Evolutionary conservation across 805 yeast species (phyloP), one percentile per base, ranked within the genome.

Genomic region (Lipomyces sp.): DNA sequence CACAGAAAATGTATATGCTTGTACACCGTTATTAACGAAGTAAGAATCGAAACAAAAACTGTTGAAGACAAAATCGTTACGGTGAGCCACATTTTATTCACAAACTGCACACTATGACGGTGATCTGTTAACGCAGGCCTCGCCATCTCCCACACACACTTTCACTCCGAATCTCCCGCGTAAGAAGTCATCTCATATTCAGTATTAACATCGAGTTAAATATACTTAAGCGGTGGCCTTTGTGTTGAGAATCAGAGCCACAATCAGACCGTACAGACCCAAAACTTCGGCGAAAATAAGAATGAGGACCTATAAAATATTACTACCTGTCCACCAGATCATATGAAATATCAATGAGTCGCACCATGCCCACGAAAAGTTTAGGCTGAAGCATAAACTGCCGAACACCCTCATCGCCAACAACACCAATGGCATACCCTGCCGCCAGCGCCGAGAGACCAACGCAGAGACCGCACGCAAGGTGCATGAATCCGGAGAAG

Each of bases 201-300:
- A 18, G n/a, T n/a, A 4, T 15, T 42, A 42, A 15, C 5, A 4
- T n/a, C n/a, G 7, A 4, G 15, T 15, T 15, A n/a, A 15, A 15
- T 42, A 3, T n/a, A 64, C 54, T 65, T 62, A 66, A 59, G 64
- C 63, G 42, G 90, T 88, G 74, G 98, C 98, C 86, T 96, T 90
- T 72, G 99, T 93, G 90, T 95, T 95, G 83, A 95, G 87, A 80
- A 95, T 86, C 78, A 95, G 87, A 72, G 99, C 99, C 73, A 95
- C 98, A 86, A 95, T 95, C 77, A 95, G 87, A 77, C 99, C 99
- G 81, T 95, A 92, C 75, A 95, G 88, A 84, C 99, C 97, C 78
- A 91, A 83, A 58, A 91, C 97, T 81, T 91, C 97, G 60, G 96
- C 93, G 75, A 91, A 91, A 85, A 91, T 91, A 74, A 91, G 85